Conservation (phyloP, 176 grass and related monocot genomes). For the Aechmea fasciata region DNA sequence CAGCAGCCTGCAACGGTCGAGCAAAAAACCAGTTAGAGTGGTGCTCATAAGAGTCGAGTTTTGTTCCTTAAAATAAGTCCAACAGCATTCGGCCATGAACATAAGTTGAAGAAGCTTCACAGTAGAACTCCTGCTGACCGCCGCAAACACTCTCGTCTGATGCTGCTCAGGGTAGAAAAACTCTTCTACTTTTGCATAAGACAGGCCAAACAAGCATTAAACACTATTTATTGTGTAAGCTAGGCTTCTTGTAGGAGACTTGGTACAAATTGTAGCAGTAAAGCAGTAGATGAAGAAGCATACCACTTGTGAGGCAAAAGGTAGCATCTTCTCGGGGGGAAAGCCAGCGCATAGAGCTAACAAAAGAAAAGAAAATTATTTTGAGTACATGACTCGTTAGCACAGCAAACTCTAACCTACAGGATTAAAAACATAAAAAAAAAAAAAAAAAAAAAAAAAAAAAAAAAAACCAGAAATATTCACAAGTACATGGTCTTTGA, state of each 20-base stretch:
- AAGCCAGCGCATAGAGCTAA: slow-evolving; percentile 64
- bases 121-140: too few species aligned
- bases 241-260: not conserved
- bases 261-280: slow-evolving; percentile 4
- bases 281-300: not conserved
- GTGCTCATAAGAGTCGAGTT: not conserved
- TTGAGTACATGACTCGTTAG: not conserved
- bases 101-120: too few species aligned
- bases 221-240: not conserved
- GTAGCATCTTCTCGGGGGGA: slow-evolving; percentile 72
- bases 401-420: not conserved
- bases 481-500: not conserved
- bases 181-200: too few species aligned
- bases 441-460: not conserved
- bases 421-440: too few species aligned
- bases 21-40: not conserved
- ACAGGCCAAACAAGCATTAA: not conserved
- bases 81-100: too few species aligned
- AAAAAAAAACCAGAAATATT: not conserved
- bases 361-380: not conserved
- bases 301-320: slow-evolving; percentile 78
- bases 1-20: slow-evolving; percentile 40
- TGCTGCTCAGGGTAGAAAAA: too few species aligned
- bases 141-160: too few species aligned
- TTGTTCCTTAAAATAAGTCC: not conserved